These are phyloP conservation scores for Orbilia oligospora DNA, from an alignment of 2,329 filamentous ascomycete genomes.

Conservation along the genomic window DNA sequence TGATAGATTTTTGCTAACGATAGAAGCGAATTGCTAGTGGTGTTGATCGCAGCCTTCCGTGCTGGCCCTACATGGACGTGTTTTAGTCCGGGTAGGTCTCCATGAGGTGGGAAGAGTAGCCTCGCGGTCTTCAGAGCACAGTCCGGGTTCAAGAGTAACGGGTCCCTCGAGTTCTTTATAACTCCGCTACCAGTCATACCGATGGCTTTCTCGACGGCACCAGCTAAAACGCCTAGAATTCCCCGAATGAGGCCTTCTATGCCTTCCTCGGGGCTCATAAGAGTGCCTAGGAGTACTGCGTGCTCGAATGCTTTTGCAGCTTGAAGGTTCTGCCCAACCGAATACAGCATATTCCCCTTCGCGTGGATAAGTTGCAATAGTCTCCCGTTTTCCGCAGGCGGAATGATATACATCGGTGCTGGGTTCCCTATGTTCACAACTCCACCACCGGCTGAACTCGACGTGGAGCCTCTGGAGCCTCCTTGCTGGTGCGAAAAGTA, in stretches of 20 bases:
- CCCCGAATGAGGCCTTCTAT: slow-evolving; percentile 84
- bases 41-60: slow-evolving; percentile 85
- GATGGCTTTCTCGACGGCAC: slow-evolving; percentile 67
- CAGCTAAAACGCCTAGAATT: slow-evolving; percentile 79
- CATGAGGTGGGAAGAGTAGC: slow-evolving; percentile 82
- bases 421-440: slow-evolving; percentile 36
- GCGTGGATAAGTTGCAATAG: slow-evolving; percentile 95
- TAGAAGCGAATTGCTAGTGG: slow-evolving; percentile 93
- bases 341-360: slow-evolving; percentile 98
- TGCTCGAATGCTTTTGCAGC: slow-evolving; percentile 95
- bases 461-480: slow-evolving; percentile 20
- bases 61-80: slow-evolving; percentile 79
- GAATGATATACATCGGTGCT: slow-evolving; percentile 76
- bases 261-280: slow-evolving; percentile 75
- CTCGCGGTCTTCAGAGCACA: slow-evolving; percentile 85
- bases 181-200: slow-evolving; percentile 64
- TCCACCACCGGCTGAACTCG: slow-evolving; percentile 32
- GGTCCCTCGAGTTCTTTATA: slow-evolving; percentile 70
- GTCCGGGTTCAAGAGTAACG: slow-evolving; percentile 85
- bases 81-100: slow-evolving; percentile 83
- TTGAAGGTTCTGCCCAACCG: slow-evolving; percentile 82
- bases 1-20: slow-evolving; percentile 98
- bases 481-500: slow-evolving; percentile 36
- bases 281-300: slow-evolving; percentile 88
- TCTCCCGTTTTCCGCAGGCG: slow-evolving; percentile 89